Conservation (phyloP, 2,329 filamentous ascomycete genomes). For the Colletotrichum sp. region DNA sequence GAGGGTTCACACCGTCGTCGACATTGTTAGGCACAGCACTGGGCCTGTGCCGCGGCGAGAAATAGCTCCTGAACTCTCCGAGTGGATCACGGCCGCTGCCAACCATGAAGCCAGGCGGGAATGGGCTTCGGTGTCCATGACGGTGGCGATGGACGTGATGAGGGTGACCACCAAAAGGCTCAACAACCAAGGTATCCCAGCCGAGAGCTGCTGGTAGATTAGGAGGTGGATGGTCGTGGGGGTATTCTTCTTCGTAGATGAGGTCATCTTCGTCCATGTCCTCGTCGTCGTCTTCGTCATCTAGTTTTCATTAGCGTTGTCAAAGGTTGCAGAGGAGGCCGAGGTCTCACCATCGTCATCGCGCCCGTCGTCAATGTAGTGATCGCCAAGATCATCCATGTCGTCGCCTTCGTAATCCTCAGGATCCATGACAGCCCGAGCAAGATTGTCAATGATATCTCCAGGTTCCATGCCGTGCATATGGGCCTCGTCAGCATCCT, state of each 20-base stretch:
- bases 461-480: conserved; percentile 50
- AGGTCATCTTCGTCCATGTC: conserved; percentile 72
- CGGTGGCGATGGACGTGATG: conserved; percentile 58
- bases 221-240: conserved; percentile 50
- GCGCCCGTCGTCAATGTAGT: conserved; percentile 57
- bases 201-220: conserved; percentile 53
- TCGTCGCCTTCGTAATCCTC: conserved; percentile 61
- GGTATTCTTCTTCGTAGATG: conserved; percentile 64
- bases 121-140: conserved; percentile 61
- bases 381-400: conserved; percentile 55
- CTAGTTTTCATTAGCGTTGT: conserved; percentile 30
- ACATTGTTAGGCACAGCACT: conserved; percentile 59
- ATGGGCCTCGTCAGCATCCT: conserved; percentile 55
- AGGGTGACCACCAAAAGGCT: conserved; percentile 52
- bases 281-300: conserved; percentile 40
- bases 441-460: conserved; percentile 56
- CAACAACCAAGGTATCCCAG: conserved; percentile 62
- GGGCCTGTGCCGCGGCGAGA: conserved; percentile 57
- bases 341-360: conserved; percentile 62
- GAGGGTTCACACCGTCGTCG: conserved; percentile 86
- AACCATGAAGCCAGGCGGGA: conserved; percentile 63
- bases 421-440: conserved; percentile 57
- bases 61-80: conserved; percentile 54
- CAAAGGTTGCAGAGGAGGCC: neutral
- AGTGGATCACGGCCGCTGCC: conserved; percentile 57